These are phyloP conservation scores for Lepiota venenata DNA, from an alignment of 768 basidiomycete genomes.

Conservation along the genomic window DNA sequence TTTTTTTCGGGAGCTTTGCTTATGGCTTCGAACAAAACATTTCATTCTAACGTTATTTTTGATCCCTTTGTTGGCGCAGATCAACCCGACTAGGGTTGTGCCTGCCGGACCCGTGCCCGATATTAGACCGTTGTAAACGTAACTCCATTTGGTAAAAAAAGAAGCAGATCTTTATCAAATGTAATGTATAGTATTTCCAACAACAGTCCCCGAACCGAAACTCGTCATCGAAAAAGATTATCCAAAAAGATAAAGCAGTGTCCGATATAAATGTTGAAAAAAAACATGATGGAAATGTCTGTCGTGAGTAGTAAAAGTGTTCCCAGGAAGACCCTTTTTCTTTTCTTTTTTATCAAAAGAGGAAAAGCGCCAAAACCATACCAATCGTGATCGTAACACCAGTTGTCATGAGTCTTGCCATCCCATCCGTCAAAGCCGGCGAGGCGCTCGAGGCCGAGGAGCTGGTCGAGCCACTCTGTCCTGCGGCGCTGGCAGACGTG, in stretches of 20 bases:
- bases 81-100: conserved; percentile 78
- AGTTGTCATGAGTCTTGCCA: not conserved
- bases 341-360: not conserved
- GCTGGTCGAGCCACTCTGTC: not conserved
- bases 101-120: conserved; percentile 70
- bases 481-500: no score
- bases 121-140: conserved; percentile 53
- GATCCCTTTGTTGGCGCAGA: conserved; percentile 31
- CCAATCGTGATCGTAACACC: conserved; percentile 1
- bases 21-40: not conserved
- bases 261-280: not conserved
- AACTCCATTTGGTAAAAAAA: not conserved
- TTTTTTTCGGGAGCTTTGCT: not conserved
- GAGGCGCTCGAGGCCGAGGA: not conserved
- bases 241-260: no score
- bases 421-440: not conserved
- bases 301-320: no score
- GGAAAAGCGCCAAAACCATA: not conserved
- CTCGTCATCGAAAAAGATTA: no score
- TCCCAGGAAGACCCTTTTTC: not conserved
- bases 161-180: not conserved
- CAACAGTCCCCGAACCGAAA: no score
- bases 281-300: not conserved
- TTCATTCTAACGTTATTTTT: conserved; percentile 2
- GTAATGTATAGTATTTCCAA: not conserved